Percentiles rank a stretch among this genome's conserved stretches.
Conservation (phyloP, 2,329 filamentous ascomycete species). For the Xylariaceae sp. region DNA sequence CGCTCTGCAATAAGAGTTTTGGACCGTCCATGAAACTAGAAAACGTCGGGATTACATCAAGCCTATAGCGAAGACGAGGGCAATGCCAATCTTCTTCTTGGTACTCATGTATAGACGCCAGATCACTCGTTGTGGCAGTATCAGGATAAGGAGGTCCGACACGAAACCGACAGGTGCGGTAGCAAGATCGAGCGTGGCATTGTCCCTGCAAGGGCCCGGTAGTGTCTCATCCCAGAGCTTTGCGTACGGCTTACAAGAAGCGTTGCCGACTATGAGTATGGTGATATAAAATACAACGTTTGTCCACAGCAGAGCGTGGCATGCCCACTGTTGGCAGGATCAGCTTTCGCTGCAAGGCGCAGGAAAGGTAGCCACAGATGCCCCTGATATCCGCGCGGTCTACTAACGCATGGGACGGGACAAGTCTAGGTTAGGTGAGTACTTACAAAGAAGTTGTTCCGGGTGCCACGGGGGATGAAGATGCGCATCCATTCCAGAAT, state of each 20-base stretch:
- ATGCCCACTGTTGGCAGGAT: not conserved
- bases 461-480: slow-evolving; percentile 1
- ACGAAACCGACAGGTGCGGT: not conserved
- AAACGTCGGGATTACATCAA: not conserved
- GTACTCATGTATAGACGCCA: slow-evolving; percentile 2
- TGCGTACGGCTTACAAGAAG: slow-evolving; percentile 23
- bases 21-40: not conserved
- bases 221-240: slow-evolving; percentile 21
- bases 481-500: slow-evolving; percentile 6
- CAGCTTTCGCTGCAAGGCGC: too few relatives aligned
- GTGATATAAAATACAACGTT: slow-evolving; percentile 3
- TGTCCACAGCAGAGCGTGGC: not conserved
- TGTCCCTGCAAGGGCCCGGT: slow-evolving; percentile 16
- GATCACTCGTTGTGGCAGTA: slow-evolving; percentile 2
- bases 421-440: slow-evolving; percentile 5
- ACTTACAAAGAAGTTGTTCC: slow-evolving; percentile 13
- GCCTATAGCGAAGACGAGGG: slow-evolving; percentile 1
- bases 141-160: not conserved
- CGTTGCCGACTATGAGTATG: slow-evolving; percentile 18
- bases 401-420: not conserved
- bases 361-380: too few relatives aligned
- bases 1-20: too few relatives aligned
- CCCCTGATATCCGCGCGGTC: too few relatives aligned
- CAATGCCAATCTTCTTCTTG: slow-evolving; percentile 3
- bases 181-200: slow-evolving; percentile 2